Base-by-base conservation (phyloP, 2,329 filamentous ascomycete species). In the Aspergillus quadricinctus region DNA sequence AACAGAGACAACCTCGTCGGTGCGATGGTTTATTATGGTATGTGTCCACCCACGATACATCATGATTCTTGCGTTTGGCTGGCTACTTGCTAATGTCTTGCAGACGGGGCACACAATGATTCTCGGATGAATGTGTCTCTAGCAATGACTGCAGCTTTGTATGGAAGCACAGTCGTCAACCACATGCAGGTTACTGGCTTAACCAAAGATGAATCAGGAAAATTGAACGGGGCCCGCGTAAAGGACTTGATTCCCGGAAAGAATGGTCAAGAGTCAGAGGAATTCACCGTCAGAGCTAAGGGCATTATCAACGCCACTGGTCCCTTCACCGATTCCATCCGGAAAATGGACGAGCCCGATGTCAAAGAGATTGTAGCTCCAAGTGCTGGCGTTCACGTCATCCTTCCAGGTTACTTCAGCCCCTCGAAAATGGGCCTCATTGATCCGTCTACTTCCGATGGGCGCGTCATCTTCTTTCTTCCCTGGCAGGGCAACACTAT, bases 401-500 rank as follows among this genome's bases (percentile, higher is more conserved):
- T 95, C 61, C 83, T 96, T 2, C 91, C 91, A 23, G 90, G 90
- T 49, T 95, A 94, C 78, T 94, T 88, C 79, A 89, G 87, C 66
- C 90, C 90, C 46, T 82, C 86, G 21, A 88, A 92, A 69, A 94
- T 95, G 90, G 91, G 91, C 59, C 80, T 95, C 43, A 89, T 95
- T 65, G 91, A 96, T 67, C 90, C 91, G 4, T 85, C 86, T 43
- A 94, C 91, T 1, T 95, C 90, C 1, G 91, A 95, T 69, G 91
- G 91, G 21, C 85, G 91, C 70, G 91, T 95, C 50, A 93, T 95
- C 69, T 95, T 95, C 83, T 95, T 96, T 81, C 81, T 95, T 43
- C 91, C 91, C 23, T 95, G 91, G 91, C 90, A 95, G 77, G 90
- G 90, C 50, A 94, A 94, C 76, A 95, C 90, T 14, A 94, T 95